Percentiles rank a stretch among this genome's conserved stretches.
phyloP scores from a whole-genome alignment of 768 basidiomycete genomes.

The Auriscalpium microsporum region DNA sequence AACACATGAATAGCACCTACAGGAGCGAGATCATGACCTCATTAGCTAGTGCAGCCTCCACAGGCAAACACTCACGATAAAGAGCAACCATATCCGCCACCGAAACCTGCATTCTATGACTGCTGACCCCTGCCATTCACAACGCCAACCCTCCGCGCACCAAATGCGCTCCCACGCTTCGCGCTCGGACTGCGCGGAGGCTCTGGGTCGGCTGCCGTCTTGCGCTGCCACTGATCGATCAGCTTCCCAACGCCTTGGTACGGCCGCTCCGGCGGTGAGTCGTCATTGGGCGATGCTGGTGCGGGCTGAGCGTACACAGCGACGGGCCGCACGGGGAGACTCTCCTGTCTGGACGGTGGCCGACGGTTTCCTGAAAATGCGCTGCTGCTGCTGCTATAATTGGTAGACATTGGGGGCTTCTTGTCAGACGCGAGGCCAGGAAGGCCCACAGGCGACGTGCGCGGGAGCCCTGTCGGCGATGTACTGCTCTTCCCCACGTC shows the following conservation, averaged over 20 bases:
- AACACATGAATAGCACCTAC: too few relatives aligned
- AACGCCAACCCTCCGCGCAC: not conserved
- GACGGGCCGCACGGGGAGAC: not conserved
- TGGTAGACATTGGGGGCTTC: not conserved
- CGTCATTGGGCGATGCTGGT: not conserved
- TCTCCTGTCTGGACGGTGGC: conserved; percentile 6
- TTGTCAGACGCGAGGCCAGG: conserved; percentile 10
- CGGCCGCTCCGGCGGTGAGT: conserved; percentile 49
- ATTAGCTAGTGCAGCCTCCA: too few relatives aligned
- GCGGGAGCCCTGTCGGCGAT: conserved; percentile 18
- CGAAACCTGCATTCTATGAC: not conserved
- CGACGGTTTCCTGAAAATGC: conserved; percentile 4
- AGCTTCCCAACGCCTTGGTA: conserved; percentile 79
- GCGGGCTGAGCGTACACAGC: not conserved
- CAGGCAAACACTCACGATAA: too few relatives aligned
- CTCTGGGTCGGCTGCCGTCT: conserved; percentile 50
- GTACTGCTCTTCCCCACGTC: conserved; percentile 10
- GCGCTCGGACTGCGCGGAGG: conserved; percentile 25
- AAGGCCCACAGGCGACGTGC: conserved; percentile 12
- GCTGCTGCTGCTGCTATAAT: too few relatives aligned
- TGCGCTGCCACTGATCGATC: conserved; percentile 85
- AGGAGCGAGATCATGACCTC: too few relatives aligned
- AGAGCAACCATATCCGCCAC: too few relatives aligned
- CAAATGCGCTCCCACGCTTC: conserved; percentile 25
- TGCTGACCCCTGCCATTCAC: not conserved